Base-by-base conservation (phyloP, 148 eudicot species). In the Persicaria tinctoria region DNA sequence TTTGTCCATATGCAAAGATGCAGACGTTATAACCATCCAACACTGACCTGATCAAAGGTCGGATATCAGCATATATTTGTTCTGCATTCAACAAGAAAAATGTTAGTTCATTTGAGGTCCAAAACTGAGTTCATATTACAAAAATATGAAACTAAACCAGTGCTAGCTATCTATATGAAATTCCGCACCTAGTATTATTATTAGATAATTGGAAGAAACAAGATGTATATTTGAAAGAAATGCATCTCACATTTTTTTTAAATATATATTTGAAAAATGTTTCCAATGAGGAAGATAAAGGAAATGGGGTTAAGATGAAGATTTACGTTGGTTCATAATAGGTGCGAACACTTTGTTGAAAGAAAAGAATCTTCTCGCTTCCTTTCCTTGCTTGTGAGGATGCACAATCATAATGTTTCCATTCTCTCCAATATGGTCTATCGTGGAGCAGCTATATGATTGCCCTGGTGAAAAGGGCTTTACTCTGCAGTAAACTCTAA, bases 1-100 rank as follows among this genome's bases (percentile, higher is more conserved):
- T 94, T 82, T 94, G 98, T 44, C 98, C 97, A 73, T 94, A 94
- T 63, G 98, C 98, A 87, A 94, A 94, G 55, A 94, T 91, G 73
- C 98, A 94, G 1, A 94, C 98, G 77, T 94, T 94, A 79, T 87
- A 94, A 44, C 98, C 98, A 76, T 94, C 98, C 77, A 94, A 85
- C 27, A 94, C 97, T 0, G 97, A 94, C 17, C 83, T 85, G 54
- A 89, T 95, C 98, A 94, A 78, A 14, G 98, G 97, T 44, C 87
- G 91, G 81, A 97, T 95, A 86, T 91, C 97, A 56, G 83, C 84
- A 73, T 87, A 94, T 48, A 94, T 93, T 59, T 94, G 93, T 80
- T 76, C 98, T 93, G 66, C 66, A 48, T 76, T 16, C 5, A 51
- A 53, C 72, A 78, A 79, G 75, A 27, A 46, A 72, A 20, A 8